A percentile compares a stretch with the other conserved stretches of the same genome.
phyloP scores from a whole-genome alignment of 2,329 filamentous ascomycete genomes.

The Tolypocladium cylindrosporum region DNA sequence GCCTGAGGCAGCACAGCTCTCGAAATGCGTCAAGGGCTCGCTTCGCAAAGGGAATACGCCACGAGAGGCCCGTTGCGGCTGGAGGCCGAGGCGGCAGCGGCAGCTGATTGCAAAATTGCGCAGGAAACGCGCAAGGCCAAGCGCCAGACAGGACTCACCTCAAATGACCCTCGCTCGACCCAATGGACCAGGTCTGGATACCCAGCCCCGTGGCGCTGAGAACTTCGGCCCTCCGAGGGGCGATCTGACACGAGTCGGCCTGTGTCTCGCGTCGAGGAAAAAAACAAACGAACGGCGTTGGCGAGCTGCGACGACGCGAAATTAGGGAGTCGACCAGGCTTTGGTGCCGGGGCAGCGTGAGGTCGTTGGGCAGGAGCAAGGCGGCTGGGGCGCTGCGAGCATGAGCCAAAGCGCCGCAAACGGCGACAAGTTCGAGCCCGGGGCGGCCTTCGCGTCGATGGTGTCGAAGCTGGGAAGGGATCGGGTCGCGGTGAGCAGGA shows the following conservation, averaged over 20 bases:
- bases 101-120: background rate
- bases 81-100: background rate
- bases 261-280: background rate
- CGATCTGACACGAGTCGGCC: background rate
- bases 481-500: constrained; percentile 3
- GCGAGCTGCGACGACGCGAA: constrained; percentile 4
- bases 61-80: background rate
- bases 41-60: background rate
- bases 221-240: constrained; percentile 14
- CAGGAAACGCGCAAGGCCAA: background rate
- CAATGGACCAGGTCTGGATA: constrained; percentile 12
- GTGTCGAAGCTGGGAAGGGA: constrained; percentile 2
- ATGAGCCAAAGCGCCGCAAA: constrained; percentile 5
- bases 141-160: constrained; percentile 12
- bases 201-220: constrained; percentile 15
- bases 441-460: background rate
- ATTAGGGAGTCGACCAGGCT: constrained; percentile 3
- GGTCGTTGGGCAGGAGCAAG: constrained; percentile 2
- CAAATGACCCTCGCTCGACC: constrained; percentile 10
- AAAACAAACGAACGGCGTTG: background rate
- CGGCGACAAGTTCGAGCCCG: background rate
- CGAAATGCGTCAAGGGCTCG: background rate
- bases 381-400: constrained; percentile 1
- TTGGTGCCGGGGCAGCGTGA: background rate
- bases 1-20: background rate